Evolutionary conservation across 2,329 filamentous ascomycete genomes (phyloP).

Genomic region (Sporothrix dimorphospora): DNA sequence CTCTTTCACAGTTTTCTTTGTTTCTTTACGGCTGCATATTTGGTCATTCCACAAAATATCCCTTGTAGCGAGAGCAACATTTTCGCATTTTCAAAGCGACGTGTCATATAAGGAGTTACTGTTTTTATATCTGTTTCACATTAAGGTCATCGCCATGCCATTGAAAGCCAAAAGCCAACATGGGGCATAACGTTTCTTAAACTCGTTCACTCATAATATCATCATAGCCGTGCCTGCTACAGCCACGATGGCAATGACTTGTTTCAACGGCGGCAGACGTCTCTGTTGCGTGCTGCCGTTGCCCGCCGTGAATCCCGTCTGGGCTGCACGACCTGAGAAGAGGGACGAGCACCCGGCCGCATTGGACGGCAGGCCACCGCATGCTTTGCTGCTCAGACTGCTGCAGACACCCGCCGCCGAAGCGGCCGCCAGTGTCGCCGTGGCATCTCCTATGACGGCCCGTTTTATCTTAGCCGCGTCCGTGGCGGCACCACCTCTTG

Average conservation of each 20-base stretch:
- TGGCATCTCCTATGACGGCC: constrained; percentile 28
- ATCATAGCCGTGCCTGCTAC: neutral
- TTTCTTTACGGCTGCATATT: neutral
- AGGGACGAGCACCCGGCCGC: constrained; percentile 25
- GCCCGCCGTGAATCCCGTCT: constrained; percentile 19
- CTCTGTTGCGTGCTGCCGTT: neutral
- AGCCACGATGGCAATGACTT: neutral
- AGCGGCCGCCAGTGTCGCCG: constrained; percentile 19
- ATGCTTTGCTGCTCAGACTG: constrained; percentile 36
- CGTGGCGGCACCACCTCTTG: constrained; percentile 55
- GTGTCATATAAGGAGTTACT: neutral
- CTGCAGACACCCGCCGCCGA: constrained; percentile 31
- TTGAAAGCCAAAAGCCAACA: no score
- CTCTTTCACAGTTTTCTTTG: no score
- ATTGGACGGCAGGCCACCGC: constrained; percentile 32
- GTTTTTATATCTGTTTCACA: neutral
- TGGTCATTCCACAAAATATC: neutral
- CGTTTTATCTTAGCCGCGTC: constrained; percentile 43
- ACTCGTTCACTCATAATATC: neutral
- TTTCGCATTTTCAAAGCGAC: neutral
- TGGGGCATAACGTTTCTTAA: no score
- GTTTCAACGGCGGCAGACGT: neutral
- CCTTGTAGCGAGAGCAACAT: neutral
- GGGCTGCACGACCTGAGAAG: constrained; percentile 20
- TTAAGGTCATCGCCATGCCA: no score